Base-by-base conservation (phyloP, 2,329 filamentous ascomycete species). In the Venturia nashicola region DNA sequence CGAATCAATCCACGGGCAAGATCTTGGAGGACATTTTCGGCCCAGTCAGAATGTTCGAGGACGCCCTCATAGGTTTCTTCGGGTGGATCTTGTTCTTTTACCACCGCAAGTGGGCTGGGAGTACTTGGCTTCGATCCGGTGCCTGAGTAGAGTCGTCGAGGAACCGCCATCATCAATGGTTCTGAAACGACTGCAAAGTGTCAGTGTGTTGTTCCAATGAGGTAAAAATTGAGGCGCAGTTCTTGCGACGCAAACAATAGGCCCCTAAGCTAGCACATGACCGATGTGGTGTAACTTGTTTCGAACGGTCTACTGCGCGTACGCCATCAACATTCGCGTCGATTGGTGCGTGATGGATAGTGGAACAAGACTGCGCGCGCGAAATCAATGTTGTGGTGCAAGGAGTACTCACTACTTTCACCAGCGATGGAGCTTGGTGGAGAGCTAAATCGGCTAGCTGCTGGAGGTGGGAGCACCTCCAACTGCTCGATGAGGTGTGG, bases 1-100 rank as follows among this genome's bases (percentile, higher is more conserved):
- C 73, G 72, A 54, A 68, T 65, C 12, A 75, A 64, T 12, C 65
- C 70, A 6, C 64, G 65, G 12, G 64, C 64, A 8, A 74, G 59
- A 36, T 72, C 70, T 16, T 72, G 70, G 59, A 72, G 69, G 6
- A 73, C 69, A n/a, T 71, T 66, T 2, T 68, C 66, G 3, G 66
- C 67, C 73, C 73, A 75, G 42, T 67, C 68, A 55, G 62, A 68
- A 44, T 69, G 65, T 67, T 75, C 73, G 2, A 55, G 54, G 20
- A 61, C 51, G 23, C 55, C 62, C 5, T n/a, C 46, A n/a, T 16
- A 32, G 32, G 18, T 9, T n/a, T 39, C 55, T 39, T 20, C 7
- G 11, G 59, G 40, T 34, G 18, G 12, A 16, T 42, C 39, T 27
- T 40, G 23, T 42, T 42, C 39, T 27, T 18, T 7, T 8, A 44